phyloP scores from a whole-genome alignment of 129 eudicot species.

The Tagetes erecta region DNA sequence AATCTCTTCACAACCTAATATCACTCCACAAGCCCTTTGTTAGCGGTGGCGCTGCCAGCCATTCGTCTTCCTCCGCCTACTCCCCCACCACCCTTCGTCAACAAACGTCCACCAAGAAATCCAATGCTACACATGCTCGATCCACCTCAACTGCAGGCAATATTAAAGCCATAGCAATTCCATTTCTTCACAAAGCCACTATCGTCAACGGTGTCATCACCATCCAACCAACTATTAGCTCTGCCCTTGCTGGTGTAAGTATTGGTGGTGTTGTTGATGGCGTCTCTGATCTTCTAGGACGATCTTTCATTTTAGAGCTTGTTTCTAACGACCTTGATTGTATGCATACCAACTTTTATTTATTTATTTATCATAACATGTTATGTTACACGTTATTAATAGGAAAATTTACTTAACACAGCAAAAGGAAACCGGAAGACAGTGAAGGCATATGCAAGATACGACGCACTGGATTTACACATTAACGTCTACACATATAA shows the following conservation, averaged over 20 bases:
- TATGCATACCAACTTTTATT: slow-evolving; percentile 5
- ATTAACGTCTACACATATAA: slow-evolving; percentile 36
- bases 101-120: slow-evolving; percentile 18
- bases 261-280: slow-evolving; percentile 7
- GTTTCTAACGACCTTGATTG: slow-evolving; percentile 61
- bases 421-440: slow-evolving; percentile 35
- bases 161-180: slow-evolving; percentile 19
- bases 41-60: slow-evolving; percentile 20
- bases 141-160: slow-evolving; percentile 22
- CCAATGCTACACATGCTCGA: slow-evolving; percentile 9
- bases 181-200: neutral
- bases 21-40: slow-evolving; percentile 35
- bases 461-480: slow-evolving; percentile 12
- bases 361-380: neutral
- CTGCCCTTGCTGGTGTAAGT: slow-evolving; percentile 25
- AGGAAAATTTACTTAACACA: slow-evolving; percentile 14
- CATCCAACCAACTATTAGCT: slow-evolving; percentile 44
- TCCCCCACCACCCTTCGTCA: slow-evolving; percentile 24
- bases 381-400: neutral
- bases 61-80: slow-evolving; percentile 34
- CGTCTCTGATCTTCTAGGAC: slow-evolving; percentile 45
- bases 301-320: slow-evolving; percentile 46
- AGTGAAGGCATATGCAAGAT: slow-evolving; percentile 39
- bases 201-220: slow-evolving; percentile 44
- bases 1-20: slow-evolving; percentile 26